Base-by-base conservation (phyloP, 495 filamentous ascomycete genomes). In the Aspergillus sclerotioniger region DNA sequence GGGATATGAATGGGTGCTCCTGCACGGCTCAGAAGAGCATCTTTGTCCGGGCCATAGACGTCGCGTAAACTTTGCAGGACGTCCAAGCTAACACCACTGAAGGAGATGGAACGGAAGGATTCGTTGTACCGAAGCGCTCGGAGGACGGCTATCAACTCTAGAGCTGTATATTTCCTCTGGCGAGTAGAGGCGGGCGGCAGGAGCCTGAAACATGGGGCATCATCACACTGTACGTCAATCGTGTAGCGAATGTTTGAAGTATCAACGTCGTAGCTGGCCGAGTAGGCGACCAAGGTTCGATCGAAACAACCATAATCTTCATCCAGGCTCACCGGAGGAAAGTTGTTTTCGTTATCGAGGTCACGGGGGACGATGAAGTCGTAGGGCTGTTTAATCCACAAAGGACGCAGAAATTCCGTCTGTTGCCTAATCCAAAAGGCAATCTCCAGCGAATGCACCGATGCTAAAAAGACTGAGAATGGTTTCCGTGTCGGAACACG, bases 91-190 rank as follows among this genome's bases (percentile, higher is more conserved):
- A 96, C 82, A 28, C 87, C 84, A 13, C 80, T 74, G 69, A 97
- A 96, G 1, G 91, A 96, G 37, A 98, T 82, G 1, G 90, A 88
- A 51, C 80, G 80, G 70, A 97, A 97, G 13, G 84, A 89, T 67
- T 96, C 91, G 64, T 97, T 97, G 73, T 96, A 98, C 35, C 94
- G 83, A 49, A 98, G 74, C 6, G 94, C 84, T 17, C 93, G 84
- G 78, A 96, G 82, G 21, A 97, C 83, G 2, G 94, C 91, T 39
- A 98, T 76, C 21, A 97, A 69, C 69, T 97, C 94, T 49, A 87
- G 67, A 6, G 82, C 69, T 4, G 79, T 84, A 64, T 98, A 98
- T 35, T 80, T 77, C 4, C 75, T 71, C 50, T 73, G 71, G 32
- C 69, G 75, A 6, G 77, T 68, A 13, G 82, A 82, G 31, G 82